A percentile compares a stretch with the other conserved stretches of the same genome.
Conservation (phyloP, 805 yeast species). For the Wickerhamomyces bisporus region DNA sequence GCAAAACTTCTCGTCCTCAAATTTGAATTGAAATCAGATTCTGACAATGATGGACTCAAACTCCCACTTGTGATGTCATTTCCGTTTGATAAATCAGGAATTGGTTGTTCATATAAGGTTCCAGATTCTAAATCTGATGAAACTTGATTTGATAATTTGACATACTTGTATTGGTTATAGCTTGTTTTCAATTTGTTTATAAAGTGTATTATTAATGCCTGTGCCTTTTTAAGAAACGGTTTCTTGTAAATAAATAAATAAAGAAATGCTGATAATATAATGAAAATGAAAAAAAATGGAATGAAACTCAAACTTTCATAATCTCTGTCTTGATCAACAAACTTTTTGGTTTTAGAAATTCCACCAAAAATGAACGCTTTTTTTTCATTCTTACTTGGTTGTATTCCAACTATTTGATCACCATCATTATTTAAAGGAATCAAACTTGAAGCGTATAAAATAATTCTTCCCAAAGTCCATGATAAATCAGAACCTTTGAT, state of each 20-base stretch:
- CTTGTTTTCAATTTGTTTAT: slow-evolving; percentile 12
- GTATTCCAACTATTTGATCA: slow-evolving; percentile 15
- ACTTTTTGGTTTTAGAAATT: slow-evolving; percentile 2
- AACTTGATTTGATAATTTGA: slow-evolving; percentile 14
- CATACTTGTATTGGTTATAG: slow-evolving; percentile 16
- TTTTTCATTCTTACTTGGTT: slow-evolving; percentile 21
- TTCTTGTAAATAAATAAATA: slow-evolving; percentile 12
- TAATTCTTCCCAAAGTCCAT: slow-evolving; percentile 91
- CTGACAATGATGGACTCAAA: slow-evolving; percentile 16
- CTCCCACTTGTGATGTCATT: slow-evolving; percentile 16
- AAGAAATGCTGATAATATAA: slow-evolving; percentile 1
- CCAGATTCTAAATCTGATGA: slow-evolving; percentile 22
- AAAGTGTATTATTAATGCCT: slow-evolving; percentile 10
- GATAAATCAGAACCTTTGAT: slow-evolving; percentile 83
- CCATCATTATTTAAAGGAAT: slow-evolving; percentile 6
- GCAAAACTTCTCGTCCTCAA: slow-evolving; percentile 23
- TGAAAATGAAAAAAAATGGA: slow-evolving; percentile 10
- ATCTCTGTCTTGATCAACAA: slow-evolving; percentile 3
- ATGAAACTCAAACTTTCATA: slow-evolving; percentile 2
- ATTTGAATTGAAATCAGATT: slow-evolving; percentile 9
- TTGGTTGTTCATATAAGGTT: slow-evolving; percentile 5
- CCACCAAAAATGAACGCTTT: slow-evolving; percentile 20
- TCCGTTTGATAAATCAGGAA: neutral
- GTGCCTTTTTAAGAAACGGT: slow-evolving; percentile 10
- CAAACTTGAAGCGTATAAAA: slow-evolving; percentile 70